Evolutionary conservation across 1,284 basidiomycete genomes (phyloP), one percentile per base, ranked within the genome.

Genomic region (Flammula alnicola): DNA sequence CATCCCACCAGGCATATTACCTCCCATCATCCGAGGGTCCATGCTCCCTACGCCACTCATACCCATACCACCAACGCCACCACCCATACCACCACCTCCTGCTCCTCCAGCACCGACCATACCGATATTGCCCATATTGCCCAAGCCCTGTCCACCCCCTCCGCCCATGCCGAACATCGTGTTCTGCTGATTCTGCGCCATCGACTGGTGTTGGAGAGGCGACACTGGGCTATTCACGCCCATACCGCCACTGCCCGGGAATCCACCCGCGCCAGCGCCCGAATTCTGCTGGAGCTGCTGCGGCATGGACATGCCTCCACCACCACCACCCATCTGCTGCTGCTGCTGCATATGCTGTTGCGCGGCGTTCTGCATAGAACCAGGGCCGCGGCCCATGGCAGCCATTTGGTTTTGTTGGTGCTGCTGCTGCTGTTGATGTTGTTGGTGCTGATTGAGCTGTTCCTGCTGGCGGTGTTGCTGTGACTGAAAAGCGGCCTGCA

Each of bases 141-240:
- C 53, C 17, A 57, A 32, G n/a, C 56, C 57, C 33, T 60, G 59
- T 56, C 58, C 55, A 12, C 41, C 30, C 16, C 39, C 36, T 31
- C 57, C 43, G 14, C 58, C 63, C 38, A 61, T 39, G 11, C 55
- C 57, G 31, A 63, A 59, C 61, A 63, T 65, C 12, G 50, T 44
- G 33, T 52, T 52, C 12, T 52, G 52, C 38, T 47, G 42, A 38
- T 38, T 58, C 19, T 60, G 63, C 8, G 57, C 44, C 55, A 63
- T 60, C 5, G 60, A 57, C 41, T 63, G 61, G 12, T 63, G 62
- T 29, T 64, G 60, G 6, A 64, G 53, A 10, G 68, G 65, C 6
- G 69, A 67, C 25, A 64, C 58, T 1, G 63, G 63, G 27, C 61
- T 65, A 37, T 50, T 41, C 47, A 46, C 29, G 20, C 46, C n/a